Base-by-base conservation (phyloP, 164 flowering plant species). In the Stephania cephalantha region DNA sequence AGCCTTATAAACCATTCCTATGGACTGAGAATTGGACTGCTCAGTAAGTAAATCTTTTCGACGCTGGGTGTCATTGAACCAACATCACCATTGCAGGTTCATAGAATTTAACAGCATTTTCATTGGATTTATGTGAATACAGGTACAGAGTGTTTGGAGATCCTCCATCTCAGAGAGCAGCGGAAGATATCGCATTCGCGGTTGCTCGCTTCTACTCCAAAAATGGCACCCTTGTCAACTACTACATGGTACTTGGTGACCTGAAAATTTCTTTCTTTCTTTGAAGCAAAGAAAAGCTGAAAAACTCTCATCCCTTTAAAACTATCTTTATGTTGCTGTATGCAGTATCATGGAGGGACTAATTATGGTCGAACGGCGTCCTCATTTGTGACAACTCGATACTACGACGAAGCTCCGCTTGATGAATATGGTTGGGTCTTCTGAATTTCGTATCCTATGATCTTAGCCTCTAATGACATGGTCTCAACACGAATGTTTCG, bases 21-120 rank as follows among this genome's bases (percentile, higher is more conserved):
- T 93, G 98, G 98, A 90, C 98, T 22, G 99, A 95, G 83, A 95
- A 93, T 79, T 95, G 98, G 98, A 95, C 98, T 69, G 94, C 95
- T 74, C 97, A 90, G 98, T 92, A 73, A 84, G 97, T 77, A 68
- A 35, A 35, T 35, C 4, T 35, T 35, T 35, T 35, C 42, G 42
- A 35, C 42, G 42, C 42, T 2, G 2, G 42, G 42, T 35, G 42
- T 35, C 42, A 35, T 35, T 35, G 42, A 35, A 29, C 18, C 52
- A 20, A 13, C 1, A 55, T 58, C 64, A 58, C 5, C n/a, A 58
- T n/a, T 58, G n/a, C 6, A 15, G 18, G 18, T 58, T 58, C 6
- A 65, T 29, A 11, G 12, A 4, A 18, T 42, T 31, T 61, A 9
- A 13, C n/a, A n/a, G 15, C 31, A 15, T 3, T 18, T 61, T 20